A percentile compares a stretch with the other conserved stretches of the same genome.
phyloP scores from a whole-genome alignment of 2,329 filamentous ascomycete genomes.

The Penicillium capsulatum region DNA sequence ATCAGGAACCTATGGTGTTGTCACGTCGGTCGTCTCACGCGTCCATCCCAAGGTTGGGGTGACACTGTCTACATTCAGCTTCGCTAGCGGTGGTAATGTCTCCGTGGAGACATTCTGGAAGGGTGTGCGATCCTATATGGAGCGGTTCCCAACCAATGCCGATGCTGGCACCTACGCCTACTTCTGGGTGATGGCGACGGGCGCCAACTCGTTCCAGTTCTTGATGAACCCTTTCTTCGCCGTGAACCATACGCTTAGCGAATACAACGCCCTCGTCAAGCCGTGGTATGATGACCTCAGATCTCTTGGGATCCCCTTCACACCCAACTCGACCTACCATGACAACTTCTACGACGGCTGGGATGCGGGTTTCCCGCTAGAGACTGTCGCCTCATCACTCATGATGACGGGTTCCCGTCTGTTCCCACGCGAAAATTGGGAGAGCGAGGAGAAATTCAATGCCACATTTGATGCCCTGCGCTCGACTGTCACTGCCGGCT shows the following conservation, averaged over 20 bases:
- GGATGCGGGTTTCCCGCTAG: slow-evolving; percentile 27
- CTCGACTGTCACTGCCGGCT: slow-evolving; percentile 23
- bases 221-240: slow-evolving; percentile 30
- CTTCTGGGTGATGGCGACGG: slow-evolving; percentile 27
- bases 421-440: slow-evolving; percentile 35
- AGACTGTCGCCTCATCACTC: slow-evolving; percentile 17
- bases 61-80: slow-evolving; percentile 28
- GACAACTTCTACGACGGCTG: slow-evolving; percentile 29
- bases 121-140: slow-evolving; percentile 26
- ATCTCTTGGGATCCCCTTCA: slow-evolving; percentile 21
- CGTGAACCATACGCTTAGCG: slow-evolving; percentile 24
- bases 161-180: slow-evolving; percentile 33
- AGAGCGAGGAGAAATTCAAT: slow-evolving; percentile 23
- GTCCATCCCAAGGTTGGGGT: slow-evolving; percentile 26
- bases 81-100: slow-evolving; percentile 21
- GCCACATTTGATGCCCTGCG: slow-evolving; percentile 26
- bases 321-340: slow-evolving; percentile 26
- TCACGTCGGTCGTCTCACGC: slow-evolving; percentile 27
- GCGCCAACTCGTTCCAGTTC: slow-evolving; percentile 28
- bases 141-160: slow-evolving; percentile 23
- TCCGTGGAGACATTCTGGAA: slow-evolving; percentile 28
- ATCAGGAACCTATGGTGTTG: slow-evolving; percentile 30
- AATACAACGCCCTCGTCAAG: slow-evolving; percentile 25
- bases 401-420: slow-evolving; percentile 32
- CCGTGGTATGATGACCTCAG: slow-evolving; percentile 27